Evolutionary conservation across 257 asterid species (phyloP), one percentile per base, ranked within the genome.

Genomic region (Salvia splendens): DNA sequence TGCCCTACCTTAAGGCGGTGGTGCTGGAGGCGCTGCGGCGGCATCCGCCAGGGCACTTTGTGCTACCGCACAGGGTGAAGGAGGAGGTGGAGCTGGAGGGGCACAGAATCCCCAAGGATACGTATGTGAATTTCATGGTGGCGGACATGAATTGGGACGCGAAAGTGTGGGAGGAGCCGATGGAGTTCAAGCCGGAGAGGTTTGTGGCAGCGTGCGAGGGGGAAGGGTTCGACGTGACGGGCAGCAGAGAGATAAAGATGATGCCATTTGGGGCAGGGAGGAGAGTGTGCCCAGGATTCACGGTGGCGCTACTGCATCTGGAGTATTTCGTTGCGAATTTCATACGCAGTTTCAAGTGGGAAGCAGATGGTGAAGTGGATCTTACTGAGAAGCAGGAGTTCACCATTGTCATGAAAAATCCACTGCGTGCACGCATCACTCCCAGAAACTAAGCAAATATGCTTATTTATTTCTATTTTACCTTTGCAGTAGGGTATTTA

Each of bases 191-290:
- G 82, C 91, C 93, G 0, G 91, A 85, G 80, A 88, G 95, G 49
- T 88, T 88, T 73, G 15, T 79, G 75, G 42, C 12, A 4, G 62
- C 24, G 2, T 12, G 20, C 35, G 69, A 69, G 3, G 82, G 68
- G 0, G 84, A 73, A 60, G 68, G 63, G 50, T 79, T 88, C 32
- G 90, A 88, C 32, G 30, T 87, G 35, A 85, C 84, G 0, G 81
- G 95, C 41, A 85, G 79, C 52, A 85, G 78, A 41, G 95, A 85
- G 85, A 85, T 87, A n/a, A 87, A 83, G 55, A 87, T 87, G 95
- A 83, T 87, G 88, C 95, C 95, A 5, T 87, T 87, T n/a, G 95
- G 95, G 0, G 86, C 86, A 0, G 95, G 95, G 17, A 75, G 95
- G 74, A 81, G 95, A 41, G 67, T 82, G 0, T 87, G 95, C 60